Base-by-base conservation (phyloP, 148 eudicot genomes). In the Rheum nobile region DNA sequence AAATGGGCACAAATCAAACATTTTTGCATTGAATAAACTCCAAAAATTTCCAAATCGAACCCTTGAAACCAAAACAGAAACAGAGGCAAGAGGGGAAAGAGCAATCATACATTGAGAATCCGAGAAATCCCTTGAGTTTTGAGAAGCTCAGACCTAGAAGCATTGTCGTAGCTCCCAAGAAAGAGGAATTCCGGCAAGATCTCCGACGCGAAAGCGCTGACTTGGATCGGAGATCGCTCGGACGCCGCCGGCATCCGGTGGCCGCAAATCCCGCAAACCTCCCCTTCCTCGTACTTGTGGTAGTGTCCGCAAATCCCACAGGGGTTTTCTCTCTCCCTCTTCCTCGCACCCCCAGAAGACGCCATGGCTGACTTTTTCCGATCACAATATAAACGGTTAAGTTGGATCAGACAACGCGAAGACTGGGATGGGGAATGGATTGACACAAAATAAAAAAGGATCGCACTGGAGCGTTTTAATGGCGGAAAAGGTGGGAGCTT, bases 281-380 rank as follows among this genome's bases (percentile, higher is more conserved):
- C 96, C 16, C 98, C 98, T 74, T 94, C 98, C 71, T 93, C 98
- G 80, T 91, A 91, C 80, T 89, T 94, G 78, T 94, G 98, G 79
- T 94, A 94, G 83, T 94, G 98, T 76, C 97, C 98, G 48, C 98
- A 91, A 42, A 94, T 67, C 48, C 84, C 86, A 77, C 98, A 91
- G 11, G 97, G 96, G 79, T 89, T 91, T 47, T 94, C 98, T 72
- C 98, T 86, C 83, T 91, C 98, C 70, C 98, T 86, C 83, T 94
- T 94, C 82, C 98, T 91, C 90, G 90, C 90, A 42, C 32, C 54
- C 22, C 71, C 65, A 13, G 55, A 38, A 63, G 37, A n/a, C n/a
- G 72, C 34, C 71, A 41, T 67, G 70, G 38, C 28, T 47, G 39
- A 5, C 67, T 54, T 59, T 24, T 59, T 39, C 72, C 12, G 17